Evolutionary conservation across 805 yeast genomes (phyloP).

Genomic region (Barnettozyma pratensis): DNA sequence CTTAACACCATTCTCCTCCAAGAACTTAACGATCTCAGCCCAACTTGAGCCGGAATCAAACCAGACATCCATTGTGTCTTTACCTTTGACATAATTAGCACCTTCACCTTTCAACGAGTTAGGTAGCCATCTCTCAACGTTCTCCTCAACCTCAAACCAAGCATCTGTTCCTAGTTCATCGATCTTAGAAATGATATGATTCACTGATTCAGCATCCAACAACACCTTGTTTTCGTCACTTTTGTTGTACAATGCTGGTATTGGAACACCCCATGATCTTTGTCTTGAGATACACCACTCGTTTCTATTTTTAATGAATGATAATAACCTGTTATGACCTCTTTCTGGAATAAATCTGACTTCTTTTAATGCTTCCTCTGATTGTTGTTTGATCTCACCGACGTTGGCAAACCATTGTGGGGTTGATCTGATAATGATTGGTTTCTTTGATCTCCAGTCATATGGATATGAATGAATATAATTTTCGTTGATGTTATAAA

Average conservation of each 20-base stretch:
- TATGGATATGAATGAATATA: slow-evolving; percentile 87
- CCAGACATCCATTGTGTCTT: slow-evolving; percentile 98
- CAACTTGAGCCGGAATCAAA: slow-evolving; percentile 96
- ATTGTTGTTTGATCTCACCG: slow-evolving; percentile 58
- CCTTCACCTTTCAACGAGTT: slow-evolving; percentile 37
- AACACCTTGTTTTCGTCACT: slow-evolving; percentile 56
- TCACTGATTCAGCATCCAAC: slow-evolving; percentile 50
- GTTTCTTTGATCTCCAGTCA: slow-evolving; percentile 95
- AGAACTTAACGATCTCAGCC: slow-evolving; percentile 49
- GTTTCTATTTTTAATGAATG: slow-evolving; percentile 71
- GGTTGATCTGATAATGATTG: slow-evolving; percentile 91
- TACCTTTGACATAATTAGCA: slow-evolving; percentile 51
- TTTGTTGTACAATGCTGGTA: slow-evolving; percentile 72
- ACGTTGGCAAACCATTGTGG: slow-evolving; percentile 97
- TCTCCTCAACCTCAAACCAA: slow-evolving; percentile 68
- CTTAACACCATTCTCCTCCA: slow-evolving; percentile 23
- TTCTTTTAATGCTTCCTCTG: slow-evolving; percentile 50
- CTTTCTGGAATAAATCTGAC: slow-evolving; percentile 72
- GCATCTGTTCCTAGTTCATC: slow-evolving; percentile 59
- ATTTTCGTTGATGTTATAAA: slow-evolving; percentile 41
- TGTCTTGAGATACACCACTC: slow-evolving; percentile 99
- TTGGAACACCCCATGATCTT: slow-evolving; percentile 97
- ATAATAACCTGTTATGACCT: slow-evolving; percentile 63
- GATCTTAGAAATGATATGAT: slow-evolving; percentile 52
- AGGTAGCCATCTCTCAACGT: slow-evolving; percentile 71